A percentile compares a stretch with the other conserved stretches of the same genome.
Conservation (phyloP, 2,329 filamentous ascomycete species). For the Aspergillus tanneri region DNA sequence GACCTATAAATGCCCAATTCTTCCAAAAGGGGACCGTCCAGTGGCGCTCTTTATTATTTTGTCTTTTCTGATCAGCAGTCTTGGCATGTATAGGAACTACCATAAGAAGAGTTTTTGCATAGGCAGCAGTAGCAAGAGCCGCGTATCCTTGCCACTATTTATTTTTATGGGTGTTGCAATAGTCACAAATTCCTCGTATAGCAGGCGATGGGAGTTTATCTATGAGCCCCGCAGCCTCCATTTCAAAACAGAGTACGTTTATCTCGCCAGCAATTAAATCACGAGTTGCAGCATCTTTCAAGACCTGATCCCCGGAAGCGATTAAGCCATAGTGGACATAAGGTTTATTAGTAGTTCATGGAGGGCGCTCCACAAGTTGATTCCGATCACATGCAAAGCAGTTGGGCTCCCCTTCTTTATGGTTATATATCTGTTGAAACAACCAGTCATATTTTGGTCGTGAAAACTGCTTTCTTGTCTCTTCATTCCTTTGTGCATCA, state of each 20-base stretch:
- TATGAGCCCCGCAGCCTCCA: background rate
- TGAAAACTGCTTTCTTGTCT: background rate
- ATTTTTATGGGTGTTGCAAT: conserved; percentile 11
- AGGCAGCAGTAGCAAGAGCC: conserved; percentile 17
- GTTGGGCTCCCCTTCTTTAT: background rate
- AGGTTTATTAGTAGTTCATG: background rate
- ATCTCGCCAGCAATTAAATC: background rate
- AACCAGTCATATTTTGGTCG: background rate
- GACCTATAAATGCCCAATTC: conserved; percentile 5
- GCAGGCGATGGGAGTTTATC: background rate
- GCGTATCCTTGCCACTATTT: conserved; percentile 17
- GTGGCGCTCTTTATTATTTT: conserved; percentile 1
- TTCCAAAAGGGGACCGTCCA: conserved; percentile 21
- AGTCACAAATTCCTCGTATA: background rate
- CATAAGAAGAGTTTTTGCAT: conserved; percentile 8
- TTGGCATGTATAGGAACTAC: background rate
- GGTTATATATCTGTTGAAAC: background rate
- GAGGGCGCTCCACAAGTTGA: background rate
- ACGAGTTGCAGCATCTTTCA: conserved; percentile 4
- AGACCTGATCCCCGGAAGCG: background rate
- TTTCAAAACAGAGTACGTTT: background rate
- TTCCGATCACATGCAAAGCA: conserved; percentile 3
- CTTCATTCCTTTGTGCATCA: background rate
- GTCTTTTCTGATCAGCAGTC: background rate
- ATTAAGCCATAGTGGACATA: background rate